phyloP scores from a whole-genome alignment of 352 stramenopile genomes.

The Thraustochytrium sp. region DNA sequence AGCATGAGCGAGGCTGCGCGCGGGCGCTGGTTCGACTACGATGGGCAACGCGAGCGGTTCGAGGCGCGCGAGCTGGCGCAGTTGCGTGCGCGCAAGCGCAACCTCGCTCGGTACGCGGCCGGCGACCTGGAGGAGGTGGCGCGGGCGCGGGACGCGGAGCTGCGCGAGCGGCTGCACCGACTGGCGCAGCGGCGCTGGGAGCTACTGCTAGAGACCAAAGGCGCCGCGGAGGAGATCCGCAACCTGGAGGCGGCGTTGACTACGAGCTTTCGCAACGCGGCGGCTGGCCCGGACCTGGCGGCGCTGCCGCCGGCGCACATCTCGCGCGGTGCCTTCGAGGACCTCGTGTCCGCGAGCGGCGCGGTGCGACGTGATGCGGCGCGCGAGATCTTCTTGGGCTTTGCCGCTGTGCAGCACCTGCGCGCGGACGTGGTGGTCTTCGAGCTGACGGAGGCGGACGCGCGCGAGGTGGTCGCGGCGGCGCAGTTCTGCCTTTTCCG shows the following conservation, averaged over 20 bases:
- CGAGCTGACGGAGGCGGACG: slow-evolving; percentile 2
- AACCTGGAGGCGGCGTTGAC: background rate
- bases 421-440: background rate
- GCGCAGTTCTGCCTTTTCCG: background rate
- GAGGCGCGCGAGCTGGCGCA: background rate
- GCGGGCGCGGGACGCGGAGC: background rate
- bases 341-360: background rate
- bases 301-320: background rate
- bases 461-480: slow-evolving; percentile 14
- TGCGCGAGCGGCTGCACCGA: background rate
- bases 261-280: background rate
- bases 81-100: background rate
- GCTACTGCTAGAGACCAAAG: background rate
- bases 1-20: background rate
- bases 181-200: background rate
- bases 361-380: background rate
- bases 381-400: background rate
- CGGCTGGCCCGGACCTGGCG: too few relatives aligned
- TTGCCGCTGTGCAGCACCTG: background rate
- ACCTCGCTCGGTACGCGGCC: background rate
- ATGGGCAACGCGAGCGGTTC: background rate
- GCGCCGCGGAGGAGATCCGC: background rate
- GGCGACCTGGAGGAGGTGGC: background rate
- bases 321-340: background rate
- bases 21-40: background rate